A percentile compares a stretch with the other conserved stretches of the same genome.
These are phyloP conservation scores for Themeda triandra DNA, from an alignment of 176 grass and related monocot genomes.

Conservation along the genomic window DNA sequence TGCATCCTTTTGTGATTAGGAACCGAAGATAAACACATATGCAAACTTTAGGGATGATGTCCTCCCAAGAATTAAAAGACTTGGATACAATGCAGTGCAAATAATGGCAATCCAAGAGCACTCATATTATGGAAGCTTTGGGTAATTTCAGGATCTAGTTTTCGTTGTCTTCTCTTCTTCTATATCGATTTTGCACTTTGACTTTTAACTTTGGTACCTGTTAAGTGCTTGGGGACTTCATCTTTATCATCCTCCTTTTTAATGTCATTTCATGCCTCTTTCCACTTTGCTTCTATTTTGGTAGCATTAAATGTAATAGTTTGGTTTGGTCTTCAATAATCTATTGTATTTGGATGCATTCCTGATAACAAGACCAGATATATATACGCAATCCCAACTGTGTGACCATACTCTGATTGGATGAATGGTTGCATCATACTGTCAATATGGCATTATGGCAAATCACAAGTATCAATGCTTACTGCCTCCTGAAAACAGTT, in stretches of 20 bases:
- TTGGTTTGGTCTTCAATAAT: conserved; percentile 2
- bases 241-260: not conserved
- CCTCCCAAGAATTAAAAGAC: conserved; percentile 90
- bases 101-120: conserved; percentile 99
- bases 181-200: not conserved
- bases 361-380: not conserved
- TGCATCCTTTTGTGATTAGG: conserved; percentile 41
- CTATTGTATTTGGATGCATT: not conserved
- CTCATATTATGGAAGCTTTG: conserved; percentile 96
- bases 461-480: not conserved
- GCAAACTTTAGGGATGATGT: conserved; percentile 94
- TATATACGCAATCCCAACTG: not conserved
- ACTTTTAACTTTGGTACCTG: not conserved
- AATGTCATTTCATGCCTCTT: conserved; percentile 9
- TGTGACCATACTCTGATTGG: not conserved
- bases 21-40: conserved; percentile 91
- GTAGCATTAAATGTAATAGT: not conserved
- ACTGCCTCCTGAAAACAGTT: not conserved
- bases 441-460: not conserved
- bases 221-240: not conserved
- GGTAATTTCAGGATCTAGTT: conserved; percentile 46
- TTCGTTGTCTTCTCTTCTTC: not conserved
- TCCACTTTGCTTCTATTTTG: not conserved
- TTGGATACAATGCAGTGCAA: conserved; percentile 98
- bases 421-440: not conserved